Conservation (phyloP, 2,329 filamentous ascomycete genomes). For the Emydomyces testavorans region DNA sequence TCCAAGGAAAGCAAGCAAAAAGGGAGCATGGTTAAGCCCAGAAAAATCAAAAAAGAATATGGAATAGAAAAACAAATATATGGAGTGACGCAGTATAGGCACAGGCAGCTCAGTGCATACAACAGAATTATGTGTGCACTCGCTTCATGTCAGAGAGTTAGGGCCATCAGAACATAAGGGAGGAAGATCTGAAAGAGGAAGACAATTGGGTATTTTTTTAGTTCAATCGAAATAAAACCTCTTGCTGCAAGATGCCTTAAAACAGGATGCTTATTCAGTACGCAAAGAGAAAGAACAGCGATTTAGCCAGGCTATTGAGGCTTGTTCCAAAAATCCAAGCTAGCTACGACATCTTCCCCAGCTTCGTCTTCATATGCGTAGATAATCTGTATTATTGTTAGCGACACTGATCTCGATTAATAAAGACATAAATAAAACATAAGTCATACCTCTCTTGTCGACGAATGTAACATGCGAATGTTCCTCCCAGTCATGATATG, state of each 20-base stretch:
- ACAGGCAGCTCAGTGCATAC: not conserved
- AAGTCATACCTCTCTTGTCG: constrained; percentile 89
- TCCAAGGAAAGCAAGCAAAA: not conserved
- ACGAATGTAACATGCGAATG: constrained; percentile 93
- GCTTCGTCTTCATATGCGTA: constrained; percentile 95
- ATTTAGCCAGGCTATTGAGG: constrained; percentile 12
- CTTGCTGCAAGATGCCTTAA: not conserved
- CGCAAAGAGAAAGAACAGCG: constrained; percentile 2
- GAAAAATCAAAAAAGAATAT: not conserved
- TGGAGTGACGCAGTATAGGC: not conserved
- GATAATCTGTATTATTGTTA: constrained; percentile 56
- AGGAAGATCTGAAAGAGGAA: too few relatives aligned
- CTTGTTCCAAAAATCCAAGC: constrained; percentile 89
- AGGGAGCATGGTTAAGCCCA: not conserved
- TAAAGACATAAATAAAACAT: constrained; percentile 15
- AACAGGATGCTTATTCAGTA: constrained; percentile 1
- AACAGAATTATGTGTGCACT: not conserved
- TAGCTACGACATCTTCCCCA: constrained; percentile 86
- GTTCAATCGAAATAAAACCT: not conserved
- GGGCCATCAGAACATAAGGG: not conserved
- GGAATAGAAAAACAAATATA: not conserved
- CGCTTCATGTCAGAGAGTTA: not conserved
- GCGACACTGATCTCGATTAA: constrained; percentile 6
- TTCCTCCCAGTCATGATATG: constrained; percentile 95
- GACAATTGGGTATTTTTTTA: constrained; percentile 5